Base-by-base conservation (phyloP, 352 stramenopile genomes). In the Globisporangium radiosum region DNA sequence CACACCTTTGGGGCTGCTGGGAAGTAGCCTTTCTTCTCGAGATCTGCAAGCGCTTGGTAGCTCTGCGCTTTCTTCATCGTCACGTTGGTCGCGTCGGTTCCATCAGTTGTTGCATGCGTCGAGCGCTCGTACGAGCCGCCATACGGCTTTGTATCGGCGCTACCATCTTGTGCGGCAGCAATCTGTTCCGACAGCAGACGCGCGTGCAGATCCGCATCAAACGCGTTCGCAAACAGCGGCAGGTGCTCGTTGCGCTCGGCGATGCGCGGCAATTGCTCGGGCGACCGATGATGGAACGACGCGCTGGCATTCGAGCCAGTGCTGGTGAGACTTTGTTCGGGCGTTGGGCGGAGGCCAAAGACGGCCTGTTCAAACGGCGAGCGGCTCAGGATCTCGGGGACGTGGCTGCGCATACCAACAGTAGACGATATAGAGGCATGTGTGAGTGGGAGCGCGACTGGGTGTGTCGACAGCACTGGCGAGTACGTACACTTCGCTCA, bases 11-110 rank as follows among this genome's bases (percentile, higher is more conserved):
- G 81, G 0, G 85, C 78, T 1, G 82, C 66, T 1, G 83, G 83
- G 55, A 93, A 93, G 64, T 91, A 93, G 9, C 81, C 80, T 40
- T 86, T 87, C 68, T 92, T 92, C 64, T 94, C 85, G 25, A 94
- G 60, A 42, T 92, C 81, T n/a, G 82, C 82, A 15, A 94, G 64
- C 7, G 73, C 81, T 66, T 92, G 81, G 56, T 91, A 86, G 57
- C 82, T 92, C 38, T 73, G 66, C 48, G 82, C 78, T 59, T 91
- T 92, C 63, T 88, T 91, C 59, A 94, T 92, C 38, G 61, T 62
- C 47, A 76, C 63, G 47, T 71, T 50, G 6, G 14, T 77, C 17
- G 56, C 57, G 53, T 66, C 52, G 1, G 19, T 33, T 33, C 25
- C 25, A 33, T 33, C 39, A 57, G 37, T 49, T 13, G 7, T 19